These are phyloP conservation scores for Euphorbia peplus DNA, from an alignment of 345 rosid species.

Conservation along the genomic window DNA sequence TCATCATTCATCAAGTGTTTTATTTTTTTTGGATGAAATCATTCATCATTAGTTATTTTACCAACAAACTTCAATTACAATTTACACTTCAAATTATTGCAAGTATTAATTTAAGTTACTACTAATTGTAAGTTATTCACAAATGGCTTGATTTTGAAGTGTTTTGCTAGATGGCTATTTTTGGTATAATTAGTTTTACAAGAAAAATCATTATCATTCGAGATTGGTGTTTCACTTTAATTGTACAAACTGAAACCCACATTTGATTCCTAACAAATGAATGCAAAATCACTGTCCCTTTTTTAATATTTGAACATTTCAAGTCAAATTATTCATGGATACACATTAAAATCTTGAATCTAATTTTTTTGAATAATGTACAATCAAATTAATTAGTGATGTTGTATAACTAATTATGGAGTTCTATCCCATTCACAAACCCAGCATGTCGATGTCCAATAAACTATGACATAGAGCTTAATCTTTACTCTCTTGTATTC, in stretches of 20 bases:
- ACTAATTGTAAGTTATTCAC: background rate
- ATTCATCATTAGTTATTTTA: background rate
- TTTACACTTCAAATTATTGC: background rate
- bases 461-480: too few relatives aligned
- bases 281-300: background rate
- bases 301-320: background rate
- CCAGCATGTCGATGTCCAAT: too few relatives aligned
- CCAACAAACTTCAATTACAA: constrained; percentile 1
- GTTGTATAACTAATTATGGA: too few relatives aligned
- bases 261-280: background rate
- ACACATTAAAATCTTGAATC: too few relatives aligned
- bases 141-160: constrained; percentile 14
- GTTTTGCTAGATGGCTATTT: background rate
- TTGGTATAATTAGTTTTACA: background rate
- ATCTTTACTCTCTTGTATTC: too few relatives aligned
- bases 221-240: background rate
- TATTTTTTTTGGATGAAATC: too few relatives aligned
- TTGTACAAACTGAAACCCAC: background rate
- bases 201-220: background rate
- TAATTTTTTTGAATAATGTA: too few relatives aligned
- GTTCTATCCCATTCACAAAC: too few relatives aligned
- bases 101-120: background rate
- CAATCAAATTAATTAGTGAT: too few relatives aligned
- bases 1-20: background rate
- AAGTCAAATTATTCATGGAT: too few relatives aligned